These are phyloP conservation scores for Collybiopsis confluens DNA, from an alignment of 768 basidiomycete species.

Conservation along the genomic window DNA sequence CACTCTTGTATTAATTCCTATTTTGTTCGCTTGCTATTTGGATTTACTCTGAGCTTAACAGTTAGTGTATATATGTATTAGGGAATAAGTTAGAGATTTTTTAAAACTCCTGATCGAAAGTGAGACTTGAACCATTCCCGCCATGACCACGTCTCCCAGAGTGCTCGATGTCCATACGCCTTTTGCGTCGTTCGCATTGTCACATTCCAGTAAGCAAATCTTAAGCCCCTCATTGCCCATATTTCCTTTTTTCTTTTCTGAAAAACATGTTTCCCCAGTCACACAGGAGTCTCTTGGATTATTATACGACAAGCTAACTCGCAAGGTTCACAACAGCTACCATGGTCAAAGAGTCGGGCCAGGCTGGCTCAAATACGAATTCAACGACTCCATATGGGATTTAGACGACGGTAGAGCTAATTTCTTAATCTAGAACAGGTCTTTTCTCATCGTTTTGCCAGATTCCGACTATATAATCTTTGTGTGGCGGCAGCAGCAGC, in stretches of 20 bases:
- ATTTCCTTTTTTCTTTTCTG: not conserved
- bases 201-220: conserved; percentile 62
- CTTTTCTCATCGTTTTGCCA: conserved; percentile 17
- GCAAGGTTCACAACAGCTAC: conserved; percentile 58
- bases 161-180: conserved; percentile 78
- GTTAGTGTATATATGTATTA: not conserved
- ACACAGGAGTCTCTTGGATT: conserved; percentile 60
- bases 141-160: conserved; percentile 32
- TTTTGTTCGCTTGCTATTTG: not conserved
- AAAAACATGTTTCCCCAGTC: conserved; percentile 37
- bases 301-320: conserved; percentile 68
- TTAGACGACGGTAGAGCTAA: conserved; percentile 74
- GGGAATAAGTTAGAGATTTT: no score
- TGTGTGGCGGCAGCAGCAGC: conserved; percentile 61
- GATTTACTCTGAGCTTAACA: not conserved
- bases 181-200: conserved; percentile 63
- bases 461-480: conserved; percentile 91
- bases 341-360: conserved; percentile 59
- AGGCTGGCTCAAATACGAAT: conserved; percentile 87
- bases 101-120: no score
- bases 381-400: conserved; percentile 74
- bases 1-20: conserved; percentile 7
- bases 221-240: not conserved
- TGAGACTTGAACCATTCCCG: not conserved
- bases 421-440: not conserved